These are phyloP conservation scores for Rutstroemia sp. DNA, from an alignment of 2,329 filamentous ascomycete species.

Conservation along the genomic window DNA sequence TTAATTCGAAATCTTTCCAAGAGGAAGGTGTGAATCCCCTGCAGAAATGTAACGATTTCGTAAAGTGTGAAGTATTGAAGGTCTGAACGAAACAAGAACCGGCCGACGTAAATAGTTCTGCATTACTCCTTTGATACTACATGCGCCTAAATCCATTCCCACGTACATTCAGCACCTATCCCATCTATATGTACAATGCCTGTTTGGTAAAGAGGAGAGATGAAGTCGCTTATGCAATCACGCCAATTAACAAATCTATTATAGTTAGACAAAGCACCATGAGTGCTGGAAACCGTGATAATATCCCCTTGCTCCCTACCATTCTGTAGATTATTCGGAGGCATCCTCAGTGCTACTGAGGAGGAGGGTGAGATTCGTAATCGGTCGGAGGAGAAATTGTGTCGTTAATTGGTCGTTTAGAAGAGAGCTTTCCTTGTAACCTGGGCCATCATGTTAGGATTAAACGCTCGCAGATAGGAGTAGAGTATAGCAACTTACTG, in stretches of 20 bases:
- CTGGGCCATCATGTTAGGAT: slow-evolving; percentile 29
- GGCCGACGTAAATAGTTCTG: slow-evolving; percentile 5
- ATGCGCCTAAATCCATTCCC: slow-evolving; percentile 20
- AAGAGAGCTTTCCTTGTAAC: slow-evolving; percentile 44
- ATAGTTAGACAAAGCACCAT: slow-evolving; percentile 25
- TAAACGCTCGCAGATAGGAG: background rate
- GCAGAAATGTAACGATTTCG: too few relatives aligned
- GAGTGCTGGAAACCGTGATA: slow-evolving; percentile 25
- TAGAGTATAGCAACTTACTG: slow-evolving; percentile 53
- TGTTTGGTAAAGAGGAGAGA: slow-evolving; percentile 28
- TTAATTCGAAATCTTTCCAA: too few relatives aligned
- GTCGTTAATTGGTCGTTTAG: slow-evolving; percentile 25
- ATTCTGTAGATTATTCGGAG: slow-evolving; percentile 3
- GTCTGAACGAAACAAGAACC: background rate
- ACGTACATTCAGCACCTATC: slow-evolving; percentile 6
- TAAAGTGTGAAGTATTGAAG: background rate
- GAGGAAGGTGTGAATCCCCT: too few relatives aligned
- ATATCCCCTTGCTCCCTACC: slow-evolving; percentile 9
- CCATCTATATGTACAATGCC: slow-evolving; percentile 30
- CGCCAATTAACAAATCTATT: slow-evolving; percentile 27
- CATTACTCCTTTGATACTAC: slow-evolving; percentile 20
- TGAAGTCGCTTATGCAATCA: slow-evolving; percentile 30
- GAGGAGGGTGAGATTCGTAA: slow-evolving; percentile 2
- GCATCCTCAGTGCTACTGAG: background rate
- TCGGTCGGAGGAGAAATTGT: background rate